phyloP scores from a whole-genome alignment of 1,284 basidiomycete species.

The Tilletia indica region DNA sequence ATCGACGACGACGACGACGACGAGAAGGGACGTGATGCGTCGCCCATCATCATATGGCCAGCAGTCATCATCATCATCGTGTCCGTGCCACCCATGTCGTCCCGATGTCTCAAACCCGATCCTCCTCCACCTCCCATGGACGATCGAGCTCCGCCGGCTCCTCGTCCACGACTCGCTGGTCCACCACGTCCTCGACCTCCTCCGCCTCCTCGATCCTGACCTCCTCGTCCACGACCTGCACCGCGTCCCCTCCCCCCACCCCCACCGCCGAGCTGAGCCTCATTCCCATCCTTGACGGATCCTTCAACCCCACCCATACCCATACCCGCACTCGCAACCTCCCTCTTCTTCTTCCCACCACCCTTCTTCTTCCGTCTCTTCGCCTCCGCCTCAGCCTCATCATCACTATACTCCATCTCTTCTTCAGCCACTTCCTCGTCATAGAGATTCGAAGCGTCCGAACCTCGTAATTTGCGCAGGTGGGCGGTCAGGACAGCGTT shows the following conservation, averaged over 20 bases:
- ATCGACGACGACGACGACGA: too few species aligned
- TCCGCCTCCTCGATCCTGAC: not conserved
- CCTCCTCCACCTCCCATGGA: not conserved
- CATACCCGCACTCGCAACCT: not conserved
- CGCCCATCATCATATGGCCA: not conserved
- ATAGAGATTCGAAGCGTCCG: slow-evolving; percentile 85
- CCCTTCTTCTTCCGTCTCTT: slow-evolving; percentile 55
- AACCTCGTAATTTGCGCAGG: slow-evolving; percentile 69
- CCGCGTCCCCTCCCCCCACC: not conserved
- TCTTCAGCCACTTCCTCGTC: slow-evolving; percentile 83
- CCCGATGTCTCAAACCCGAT: not conserved
- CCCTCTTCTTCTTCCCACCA: slow-evolving; percentile 45
- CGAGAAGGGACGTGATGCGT: not conserved
- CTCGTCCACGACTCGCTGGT: not conserved
- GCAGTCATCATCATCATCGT: not conserved
- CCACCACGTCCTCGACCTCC: not conserved
- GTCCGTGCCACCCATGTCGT: slow-evolving; percentile 4
- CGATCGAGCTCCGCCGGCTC: not conserved
- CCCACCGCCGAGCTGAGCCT: too few species aligned
- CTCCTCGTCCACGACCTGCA: not conserved
- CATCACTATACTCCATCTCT: slow-evolving; percentile 84
- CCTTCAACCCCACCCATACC: not conserved
- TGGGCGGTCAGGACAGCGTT: slow-evolving; percentile 73
- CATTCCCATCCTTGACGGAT: not conserved
- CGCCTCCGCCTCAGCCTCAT: slow-evolving; percentile 75